Evolutionary conservation across 441 rosid species (phyloP), one percentile per base, ranked within the genome.

Genomic region (Biscutella laevigata): DNA sequence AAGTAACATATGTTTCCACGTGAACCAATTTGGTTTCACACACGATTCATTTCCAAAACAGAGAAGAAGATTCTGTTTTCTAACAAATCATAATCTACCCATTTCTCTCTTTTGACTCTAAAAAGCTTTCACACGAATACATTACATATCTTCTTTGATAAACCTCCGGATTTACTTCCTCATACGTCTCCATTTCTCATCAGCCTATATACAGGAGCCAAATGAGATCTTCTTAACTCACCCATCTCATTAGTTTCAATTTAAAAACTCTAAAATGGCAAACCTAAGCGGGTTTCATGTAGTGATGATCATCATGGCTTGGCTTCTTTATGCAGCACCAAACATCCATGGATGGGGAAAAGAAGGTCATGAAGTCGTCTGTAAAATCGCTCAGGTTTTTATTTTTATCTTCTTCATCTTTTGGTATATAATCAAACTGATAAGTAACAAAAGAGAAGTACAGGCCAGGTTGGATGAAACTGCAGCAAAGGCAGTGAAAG

Each of bases 381-480:
- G 97, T 59, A 76, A 30, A 69, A 81, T 88, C 37, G 95, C 94
- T 61, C 86, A 86, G 91, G 94, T 87, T 14, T 32, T 12, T 1
- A 25, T 35, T 56, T 35, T 16, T 5, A 26, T 32, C 12, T 30
- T 14, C 27, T 27, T 25, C 3, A 0, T 26, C 4, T 13, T 45
- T 37, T 4, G 2, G 19, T 7, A 26, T 32, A 19, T 39, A 7
- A 25, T 10, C 6, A 33, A 11, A 16, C 40, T 43, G 53, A 16
- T 13, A 6, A 27, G 4, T 16, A 9, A 32, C 20, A 17, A 17
- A 17, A 3, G 49, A 16, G 32, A 59, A 54, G 24, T 33, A 41
- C 46, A 67, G 67, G 1, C 64, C 29, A 54, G 68, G 45, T 19
- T 68, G 24, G 41, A 44, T 61, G 68, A 68, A 15, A n/a, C 72